Evolutionary conservation across 2,329 filamentous ascomycete species (phyloP), one percentile per base, ranked within the genome.

Genomic region (Colletotrichum navitas): DNA sequence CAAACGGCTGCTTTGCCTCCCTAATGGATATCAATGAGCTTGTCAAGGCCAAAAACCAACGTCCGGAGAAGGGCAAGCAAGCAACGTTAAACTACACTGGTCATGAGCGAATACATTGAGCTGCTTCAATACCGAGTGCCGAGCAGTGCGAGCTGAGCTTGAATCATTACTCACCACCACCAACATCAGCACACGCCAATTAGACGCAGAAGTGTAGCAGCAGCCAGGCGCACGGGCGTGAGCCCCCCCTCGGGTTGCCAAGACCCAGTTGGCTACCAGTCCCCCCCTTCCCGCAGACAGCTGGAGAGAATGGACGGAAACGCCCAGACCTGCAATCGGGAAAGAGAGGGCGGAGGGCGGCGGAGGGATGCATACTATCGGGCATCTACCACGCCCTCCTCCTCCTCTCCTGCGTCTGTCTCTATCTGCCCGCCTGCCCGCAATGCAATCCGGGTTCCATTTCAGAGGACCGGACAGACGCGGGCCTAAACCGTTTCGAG

Each of bases 401-500:
- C 51, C 24, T 26, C 39, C 26, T 36, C 11, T 12, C 36, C 10
- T 29, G 29, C 29, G 29, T 29, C 29, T 52, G 21, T 12, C 21
- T n/a, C 43, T n/a, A 4, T n/a, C 43, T n/a, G 21, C 43, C 43
- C 21, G 16, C 63, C 41, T 11, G 41, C 43, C 60, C 45, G 29
- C 43, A 39, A 16, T 34, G 29, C 43, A 51, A n/a, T 34, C 34
- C 61, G 61, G 47, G 43, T 56, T 32, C 61, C 52, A 63, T 10
- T 51, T 51, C 32, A 52, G 34, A 32, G 36, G n/a, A 54, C 34
- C 61, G 61, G 61, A 54, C 47, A 43, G 61, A 24, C 32, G 43
- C 34, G 29, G 16, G 52, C 8, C 45, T 66, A 66, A 52, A 18
- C 67, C 67, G 21, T 18, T 66, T 47, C 45, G 29, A 66, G 66